A percentile compares a stretch with the other conserved stretches of the same genome.
These are phyloP conservation scores for Cystobasidium pallidum DNA, from an alignment of 1,284 basidiomycete species.

Conservation along the genomic window DNA sequence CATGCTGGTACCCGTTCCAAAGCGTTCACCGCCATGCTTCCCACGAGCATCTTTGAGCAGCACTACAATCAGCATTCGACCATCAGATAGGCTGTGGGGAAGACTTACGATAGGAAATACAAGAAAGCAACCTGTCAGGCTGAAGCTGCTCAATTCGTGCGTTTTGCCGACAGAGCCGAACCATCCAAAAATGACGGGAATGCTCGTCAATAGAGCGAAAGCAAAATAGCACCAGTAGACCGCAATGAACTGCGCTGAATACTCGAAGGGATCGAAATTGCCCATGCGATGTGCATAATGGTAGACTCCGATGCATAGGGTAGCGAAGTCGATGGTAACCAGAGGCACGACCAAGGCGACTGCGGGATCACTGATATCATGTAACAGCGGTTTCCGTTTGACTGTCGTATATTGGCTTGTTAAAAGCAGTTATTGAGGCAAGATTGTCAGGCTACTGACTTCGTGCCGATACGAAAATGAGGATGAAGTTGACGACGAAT, in stretches of 20 bases:
- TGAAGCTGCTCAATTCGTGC: slow-evolving; percentile 39
- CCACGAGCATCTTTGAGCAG: slow-evolving; percentile 20
- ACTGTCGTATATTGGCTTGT: not conserved
- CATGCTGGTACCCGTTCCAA: not conserved
- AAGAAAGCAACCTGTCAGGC: slow-evolving; percentile 31
- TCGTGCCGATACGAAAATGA: slow-evolving; percentile 29
- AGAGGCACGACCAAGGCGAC: slow-evolving; percentile 19
- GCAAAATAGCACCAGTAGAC: slow-evolving; percentile 34
- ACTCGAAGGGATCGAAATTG: slow-evolving; percentile 1
- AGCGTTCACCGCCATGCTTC: slow-evolving; percentile 21
- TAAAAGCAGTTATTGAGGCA: too few species aligned
- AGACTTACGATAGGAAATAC: slow-evolving; percentile 27
- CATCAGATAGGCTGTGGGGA: too few species aligned
- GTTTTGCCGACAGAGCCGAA: slow-evolving; percentile 38
- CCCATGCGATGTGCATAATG: slow-evolving; percentile 18
- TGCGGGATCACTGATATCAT: slow-evolving; percentile 6
- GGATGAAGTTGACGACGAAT: slow-evolving; percentile 34
- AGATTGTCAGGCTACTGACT: not conserved
- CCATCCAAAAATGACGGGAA: slow-evolving; percentile 31
- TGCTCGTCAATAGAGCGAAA: slow-evolving; percentile 8
- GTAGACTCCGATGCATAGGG: slow-evolving; percentile 24
- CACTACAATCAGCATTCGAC: not conserved
- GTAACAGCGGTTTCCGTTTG: not conserved
- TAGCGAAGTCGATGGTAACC: slow-evolving; percentile 29
- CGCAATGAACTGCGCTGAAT: slow-evolving; percentile 5